Evolutionary conservation across 1,139 yeast genomes (phyloP), one percentile per base, ranked within the genome.

Genomic region (Diutina mesorugosa): DNA sequence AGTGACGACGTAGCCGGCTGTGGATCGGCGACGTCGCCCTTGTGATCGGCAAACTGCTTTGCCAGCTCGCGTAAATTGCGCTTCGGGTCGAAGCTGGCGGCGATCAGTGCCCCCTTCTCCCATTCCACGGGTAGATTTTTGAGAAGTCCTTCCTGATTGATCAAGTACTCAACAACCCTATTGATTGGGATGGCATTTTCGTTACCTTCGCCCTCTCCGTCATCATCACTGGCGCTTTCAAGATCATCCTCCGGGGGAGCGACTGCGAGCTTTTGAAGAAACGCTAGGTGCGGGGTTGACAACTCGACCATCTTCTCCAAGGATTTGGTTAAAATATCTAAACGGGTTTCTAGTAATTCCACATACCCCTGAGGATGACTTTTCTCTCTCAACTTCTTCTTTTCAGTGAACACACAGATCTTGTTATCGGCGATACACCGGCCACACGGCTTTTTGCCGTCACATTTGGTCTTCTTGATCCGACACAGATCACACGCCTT

Each of bases 401-500:
- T 79, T 61, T 85, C 89, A 32, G 88, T 81, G 65, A 85, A 87
- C 0, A 87, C 84, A 68, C 95, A 87, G 51, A 86, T 77, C 66
- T 85, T 86, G 67, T 87, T 86, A 64, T 86, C 91, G 55, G 78
- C 73, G 10, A 78, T 70, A 66, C 95, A 87, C 56, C 86, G 75
- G 51, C 81, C 77, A 64, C 95, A 87, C 1, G 95, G 93, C 64
- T 84, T 84, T 60, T 80, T 78, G 18, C 95, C 95, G 62, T 87
- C 90, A 68, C 91, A 87, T 64, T 85, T 83, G 12, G 89, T 83
- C 69, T 84, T 85, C 65, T 85, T 85, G 65, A 85, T 79, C 56
- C 91, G 74, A 68, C 95, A 87, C 56, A 87, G 81, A 66, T 87
- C 93, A 64, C 95, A 87, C 6, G 95, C 95, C 65, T 85, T 86